These are phyloP conservation scores for Lycium barbarum DNA, from an alignment of 257 asterid species.

Conservation along the genomic window DNA sequence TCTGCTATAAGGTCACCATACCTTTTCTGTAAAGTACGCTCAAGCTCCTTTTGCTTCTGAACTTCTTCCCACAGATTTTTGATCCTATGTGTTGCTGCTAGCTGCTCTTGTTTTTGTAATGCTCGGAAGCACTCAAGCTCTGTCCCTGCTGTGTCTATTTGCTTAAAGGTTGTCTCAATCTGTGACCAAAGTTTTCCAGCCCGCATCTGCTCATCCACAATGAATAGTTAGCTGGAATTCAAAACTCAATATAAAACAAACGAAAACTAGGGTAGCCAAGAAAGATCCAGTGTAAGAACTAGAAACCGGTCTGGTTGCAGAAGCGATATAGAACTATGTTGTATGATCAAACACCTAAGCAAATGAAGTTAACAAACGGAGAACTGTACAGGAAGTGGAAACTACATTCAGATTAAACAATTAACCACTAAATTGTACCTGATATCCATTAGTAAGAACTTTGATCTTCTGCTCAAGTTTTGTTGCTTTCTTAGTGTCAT, in stretches of 20 bases:
- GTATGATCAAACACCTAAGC: neutral
- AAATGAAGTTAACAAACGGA: neutral
- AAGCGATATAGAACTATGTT: neutral
- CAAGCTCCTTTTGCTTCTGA: constrained; percentile 96
- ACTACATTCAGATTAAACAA: constrained; percentile 29
- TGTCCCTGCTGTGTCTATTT: constrained; percentile 87
- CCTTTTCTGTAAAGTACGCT: constrained; percentile 67
- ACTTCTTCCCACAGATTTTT: constrained; percentile 95
- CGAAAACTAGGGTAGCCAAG: neutral
- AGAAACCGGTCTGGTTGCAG: constrained; percentile 12
- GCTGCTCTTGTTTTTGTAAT: constrained; percentile 79
- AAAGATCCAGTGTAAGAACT: neutral
- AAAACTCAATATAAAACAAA: neutral
- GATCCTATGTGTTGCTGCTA: constrained; percentile 79
- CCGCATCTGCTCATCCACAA: constrained; percentile 59
- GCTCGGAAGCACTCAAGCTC: constrained; percentile 89
- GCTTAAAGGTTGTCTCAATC: constrained; percentile 76
- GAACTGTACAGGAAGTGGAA: neutral
- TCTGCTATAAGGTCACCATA: constrained; percentile 70
- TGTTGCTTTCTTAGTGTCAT: constrained; percentile 87
- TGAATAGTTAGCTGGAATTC: constrained; percentile 24
- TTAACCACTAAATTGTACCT: constrained; percentile 49
- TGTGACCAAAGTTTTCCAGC: constrained; percentile 81
- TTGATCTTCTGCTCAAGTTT: constrained; percentile 85
- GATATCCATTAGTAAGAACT: constrained; percentile 91